phyloP scores from a whole-genome alignment of 2,329 filamentous ascomycete genomes.

The Zasmidium angulare region DNA sequence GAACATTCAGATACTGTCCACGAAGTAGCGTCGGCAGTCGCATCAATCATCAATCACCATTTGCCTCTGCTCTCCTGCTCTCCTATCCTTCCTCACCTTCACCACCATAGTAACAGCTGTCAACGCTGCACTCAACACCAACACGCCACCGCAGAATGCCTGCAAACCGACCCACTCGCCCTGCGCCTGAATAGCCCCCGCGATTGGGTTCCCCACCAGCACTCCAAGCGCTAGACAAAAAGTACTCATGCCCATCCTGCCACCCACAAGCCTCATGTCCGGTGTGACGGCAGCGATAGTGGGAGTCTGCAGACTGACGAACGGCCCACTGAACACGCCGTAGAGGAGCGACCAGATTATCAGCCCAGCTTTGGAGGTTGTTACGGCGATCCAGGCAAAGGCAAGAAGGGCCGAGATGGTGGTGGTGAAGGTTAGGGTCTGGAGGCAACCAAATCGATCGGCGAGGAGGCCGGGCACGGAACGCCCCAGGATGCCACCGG shows the following conservation, averaged over 20 bases:
- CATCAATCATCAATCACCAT: too few species aligned
- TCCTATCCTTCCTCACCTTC: slow-evolving; percentile 1
- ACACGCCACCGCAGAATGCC: slow-evolving; percentile 23
- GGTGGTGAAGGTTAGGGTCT: slow-evolving; percentile 41
- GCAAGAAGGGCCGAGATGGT: slow-evolving; percentile 19
- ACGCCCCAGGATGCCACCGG: slow-evolving; percentile 47
- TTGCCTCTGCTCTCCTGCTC: neutral
- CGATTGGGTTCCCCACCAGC: slow-evolving; percentile 26
- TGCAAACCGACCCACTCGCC: slow-evolving; percentile 22
- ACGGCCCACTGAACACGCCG: slow-evolving; percentile 45
- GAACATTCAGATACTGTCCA: too few species aligned
- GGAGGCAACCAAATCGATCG: slow-evolving; percentile 46
- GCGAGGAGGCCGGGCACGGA: slow-evolving; percentile 46
- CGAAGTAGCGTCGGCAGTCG: too few species aligned
- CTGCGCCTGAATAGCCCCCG: slow-evolving; percentile 13
- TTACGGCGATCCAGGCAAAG: slow-evolving; percentile 37
- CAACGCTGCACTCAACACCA: slow-evolving; percentile 3
- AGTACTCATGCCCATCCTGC: slow-evolving; percentile 24
- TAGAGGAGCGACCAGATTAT: slow-evolving; percentile 43
- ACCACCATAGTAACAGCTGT: slow-evolving; percentile 4
- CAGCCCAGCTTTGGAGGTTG: slow-evolving; percentile 30
- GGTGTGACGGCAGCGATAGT: slow-evolving; percentile 25
- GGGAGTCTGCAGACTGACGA: slow-evolving; percentile 43
- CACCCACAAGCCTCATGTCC: slow-evolving; percentile 21
- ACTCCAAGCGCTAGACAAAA: slow-evolving; percentile 23